Evolutionary conservation across 768 basidiomycete species (phyloP).

Genomic region (Tylopilus plumbeoviolaceoides): DNA sequence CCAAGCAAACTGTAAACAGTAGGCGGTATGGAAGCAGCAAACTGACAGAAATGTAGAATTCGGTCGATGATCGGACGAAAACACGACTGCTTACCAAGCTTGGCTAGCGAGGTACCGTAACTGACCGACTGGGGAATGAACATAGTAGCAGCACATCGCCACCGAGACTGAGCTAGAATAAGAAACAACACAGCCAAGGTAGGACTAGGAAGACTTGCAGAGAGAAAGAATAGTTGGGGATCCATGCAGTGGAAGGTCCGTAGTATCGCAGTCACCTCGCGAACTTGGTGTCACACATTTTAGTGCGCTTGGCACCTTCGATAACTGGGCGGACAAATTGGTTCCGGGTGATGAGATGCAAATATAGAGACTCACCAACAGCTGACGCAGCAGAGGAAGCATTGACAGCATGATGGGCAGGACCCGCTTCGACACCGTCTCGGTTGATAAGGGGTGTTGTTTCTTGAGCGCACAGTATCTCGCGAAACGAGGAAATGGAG

Average conservation of each 20-base stretch:
- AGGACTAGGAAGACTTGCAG: slow-evolving; percentile 42
- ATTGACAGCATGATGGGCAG: slow-evolving; percentile 16
- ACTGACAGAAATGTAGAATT: slow-evolving; percentile 38
- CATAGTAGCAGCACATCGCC: slow-evolving; percentile 84
- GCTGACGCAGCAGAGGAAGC: slow-evolving; percentile 14
- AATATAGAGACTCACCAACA: slow-evolving; percentile 11
- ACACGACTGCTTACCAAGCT: slow-evolving; percentile 58
- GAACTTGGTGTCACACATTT: slow-evolving; percentile 29
- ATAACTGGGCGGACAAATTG: not conserved
- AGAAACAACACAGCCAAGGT: not conserved
- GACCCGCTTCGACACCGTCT: slow-evolving; percentile 26
- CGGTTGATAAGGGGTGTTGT: slow-evolving; percentile 20
- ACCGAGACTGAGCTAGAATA: slow-evolving; percentile 38
- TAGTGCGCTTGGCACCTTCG: slow-evolving; percentile 13
- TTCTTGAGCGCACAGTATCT: slow-evolving; percentile 20
- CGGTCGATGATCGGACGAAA: not conserved
- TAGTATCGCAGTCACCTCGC: slow-evolving; percentile 65
- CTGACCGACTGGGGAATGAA: slow-evolving; percentile 86
- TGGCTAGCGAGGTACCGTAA: slow-evolving; percentile 85
- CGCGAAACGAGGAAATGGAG: slow-evolving; percentile 25
- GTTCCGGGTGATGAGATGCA: not conserved
- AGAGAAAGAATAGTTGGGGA: slow-evolving; percentile 68
- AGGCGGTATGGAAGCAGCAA: slow-evolving; percentile 83
- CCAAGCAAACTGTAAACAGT: slow-evolving; percentile 90
- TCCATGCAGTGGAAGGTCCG: slow-evolving; percentile 70